Conservation (phyloP, 2,329 filamentous ascomycete species). For the Aspergillus bombycis region DNA sequence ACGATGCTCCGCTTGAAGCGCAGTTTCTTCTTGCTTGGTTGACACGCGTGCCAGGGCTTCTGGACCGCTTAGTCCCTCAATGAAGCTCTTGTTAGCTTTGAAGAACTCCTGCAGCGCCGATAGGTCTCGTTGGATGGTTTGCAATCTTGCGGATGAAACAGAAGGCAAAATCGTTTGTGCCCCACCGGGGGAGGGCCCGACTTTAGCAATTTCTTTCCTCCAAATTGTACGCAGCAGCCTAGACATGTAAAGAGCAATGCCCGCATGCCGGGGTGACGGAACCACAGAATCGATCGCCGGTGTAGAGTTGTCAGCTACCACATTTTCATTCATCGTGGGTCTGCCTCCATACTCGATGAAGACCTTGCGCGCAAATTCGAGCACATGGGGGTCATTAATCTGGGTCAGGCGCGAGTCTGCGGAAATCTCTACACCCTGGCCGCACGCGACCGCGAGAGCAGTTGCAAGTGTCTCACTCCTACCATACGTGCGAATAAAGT, state of each 20-base stretch:
- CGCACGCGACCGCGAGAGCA: constrained; percentile 90
- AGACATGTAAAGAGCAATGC: constrained; percentile 83
- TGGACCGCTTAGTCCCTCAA: constrained; percentile 90
- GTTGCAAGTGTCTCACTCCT: constrained; percentile 87
- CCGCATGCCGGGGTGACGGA: constrained; percentile 86
- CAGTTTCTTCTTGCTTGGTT: constrained; percentile 87
- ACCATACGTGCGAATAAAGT: constrained; percentile 84
- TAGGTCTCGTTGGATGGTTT: constrained; percentile 76
- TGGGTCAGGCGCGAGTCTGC: constrained; percentile 69
- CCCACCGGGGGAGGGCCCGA: constrained; percentile 59
- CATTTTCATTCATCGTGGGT: constrained; percentile 80
- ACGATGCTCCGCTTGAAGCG: constrained; percentile 90
- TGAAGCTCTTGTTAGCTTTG: constrained; percentile 82
- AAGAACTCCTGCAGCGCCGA: constrained; percentile 81
- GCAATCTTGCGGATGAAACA: constrained; percentile 69
- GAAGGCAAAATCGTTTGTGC: constrained; percentile 68
- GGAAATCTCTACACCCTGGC: constrained; percentile 82
- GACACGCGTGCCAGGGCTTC: constrained; percentile 77
- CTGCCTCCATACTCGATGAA: constrained; percentile 94
- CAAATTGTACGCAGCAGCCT: constrained; percentile 87
- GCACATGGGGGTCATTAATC: constrained; percentile 78
- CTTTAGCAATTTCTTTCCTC: constrained; percentile 73
- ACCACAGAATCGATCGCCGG: constrained; percentile 79
- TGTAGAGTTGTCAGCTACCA: constrained; percentile 60
- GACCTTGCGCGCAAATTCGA: constrained; percentile 80